These are phyloP conservation scores for Gossypium anomalum DNA, from an alignment of 345 rosid species.

Conservation along the genomic window DNA sequence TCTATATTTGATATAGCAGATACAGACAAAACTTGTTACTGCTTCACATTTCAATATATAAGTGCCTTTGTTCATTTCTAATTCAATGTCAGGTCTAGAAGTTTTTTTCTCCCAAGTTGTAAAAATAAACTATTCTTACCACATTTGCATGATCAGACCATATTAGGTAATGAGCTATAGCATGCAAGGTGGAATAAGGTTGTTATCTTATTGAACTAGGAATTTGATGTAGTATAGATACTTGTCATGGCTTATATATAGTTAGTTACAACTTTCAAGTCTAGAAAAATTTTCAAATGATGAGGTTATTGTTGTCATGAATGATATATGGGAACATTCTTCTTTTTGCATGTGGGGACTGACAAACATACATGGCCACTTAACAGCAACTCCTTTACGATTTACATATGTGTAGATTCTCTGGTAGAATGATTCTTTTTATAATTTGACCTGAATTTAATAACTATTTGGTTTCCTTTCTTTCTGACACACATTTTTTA, in stretches of 20 bases:
- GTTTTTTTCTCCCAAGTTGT: background rate
- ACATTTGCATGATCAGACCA: background rate
- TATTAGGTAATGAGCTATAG: background rate
- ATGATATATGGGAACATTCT: background rate
- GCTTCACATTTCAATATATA: background rate
- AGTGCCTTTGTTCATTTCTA: constrained; percentile 1
- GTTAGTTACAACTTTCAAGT: background rate
- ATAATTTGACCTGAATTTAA: background rate
- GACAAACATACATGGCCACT: background rate
- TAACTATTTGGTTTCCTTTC: background rate
- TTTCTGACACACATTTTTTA: constrained; percentile 2
- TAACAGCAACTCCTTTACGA: background rate
- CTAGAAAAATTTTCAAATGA: background rate
- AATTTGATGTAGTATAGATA: background rate
- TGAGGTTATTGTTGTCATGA: background rate
- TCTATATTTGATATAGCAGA: background rate
- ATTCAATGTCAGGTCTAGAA: constrained; percentile 3
- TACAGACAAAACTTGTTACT: background rate
- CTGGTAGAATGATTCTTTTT: background rate
- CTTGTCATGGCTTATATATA: background rate
- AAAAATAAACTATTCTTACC: background rate
- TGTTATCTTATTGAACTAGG: constrained; percentile 5
- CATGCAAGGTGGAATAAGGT: background rate
- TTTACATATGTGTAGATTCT: background rate
- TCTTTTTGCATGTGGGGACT: background rate